Conservation (phyloP, 768 basidiomycete species). For the Tricholoma saponaceum region DNA sequence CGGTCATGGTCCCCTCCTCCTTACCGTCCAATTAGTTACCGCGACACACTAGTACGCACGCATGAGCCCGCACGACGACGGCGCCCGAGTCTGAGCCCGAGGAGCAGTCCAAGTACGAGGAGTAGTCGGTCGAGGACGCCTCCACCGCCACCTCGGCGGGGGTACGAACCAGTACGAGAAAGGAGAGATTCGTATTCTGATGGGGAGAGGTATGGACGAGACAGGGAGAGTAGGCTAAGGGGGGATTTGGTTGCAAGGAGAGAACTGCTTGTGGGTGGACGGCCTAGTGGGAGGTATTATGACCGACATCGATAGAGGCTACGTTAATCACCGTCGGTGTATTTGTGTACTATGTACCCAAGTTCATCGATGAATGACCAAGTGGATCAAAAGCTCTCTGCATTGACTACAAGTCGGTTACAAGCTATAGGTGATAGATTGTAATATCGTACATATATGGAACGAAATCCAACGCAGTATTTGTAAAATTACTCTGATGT, state of each 20-base stretch:
- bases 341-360: neutral
- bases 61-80: neutral
- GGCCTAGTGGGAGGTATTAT: neutral
- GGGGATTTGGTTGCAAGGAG: neutral
- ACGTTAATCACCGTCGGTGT: neutral
- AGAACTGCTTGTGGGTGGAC: neutral
- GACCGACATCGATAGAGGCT: neutral
- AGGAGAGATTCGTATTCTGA: neutral
- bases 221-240: neutral
- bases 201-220: neutral
- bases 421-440: neutral
- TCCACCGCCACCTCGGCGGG: neutral
- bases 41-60: neutral
- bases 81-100: neutral
- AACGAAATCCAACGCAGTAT: neutral
- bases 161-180: slow-evolving; percentile 14
- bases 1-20: neutral
- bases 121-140: neutral
- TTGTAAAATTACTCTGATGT: neutral
- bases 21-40: neutral
- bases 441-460: neutral
- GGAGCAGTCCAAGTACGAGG: neutral
- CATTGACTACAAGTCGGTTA: neutral
- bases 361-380: neutral
- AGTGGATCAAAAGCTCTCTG: neutral